Evolutionary conservation across 441 rosid genomes (phyloP).

Genomic region (Mallotus repandus): DNA sequence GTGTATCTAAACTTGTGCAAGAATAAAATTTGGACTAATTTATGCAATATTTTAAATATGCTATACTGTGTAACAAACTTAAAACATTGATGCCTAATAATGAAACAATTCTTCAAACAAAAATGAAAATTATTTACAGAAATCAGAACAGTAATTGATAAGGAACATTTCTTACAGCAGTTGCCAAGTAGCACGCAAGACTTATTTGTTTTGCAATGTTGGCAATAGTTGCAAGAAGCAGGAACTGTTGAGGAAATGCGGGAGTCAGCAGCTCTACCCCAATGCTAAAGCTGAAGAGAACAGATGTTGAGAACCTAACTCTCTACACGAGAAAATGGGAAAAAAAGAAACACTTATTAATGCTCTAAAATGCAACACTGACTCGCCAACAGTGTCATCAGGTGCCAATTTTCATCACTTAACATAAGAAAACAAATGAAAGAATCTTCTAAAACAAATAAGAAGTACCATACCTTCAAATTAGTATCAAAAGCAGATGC

Average conservation of each 20-base stretch:
- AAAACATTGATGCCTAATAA: background rate
- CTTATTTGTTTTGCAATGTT: conserved; percentile 91
- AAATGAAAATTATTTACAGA: background rate
- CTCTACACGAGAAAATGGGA: conserved; percentile 45
- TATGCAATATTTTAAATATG: background rate
- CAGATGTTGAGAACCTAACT: conserved; percentile 85
- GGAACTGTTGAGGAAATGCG: conserved; percentile 67
- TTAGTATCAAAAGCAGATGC: conserved; percentile 93
- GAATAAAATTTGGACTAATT: background rate
- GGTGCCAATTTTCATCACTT: conserved; percentile 7
- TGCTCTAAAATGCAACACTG: background rate
- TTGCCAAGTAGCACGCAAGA: conserved; percentile 77
- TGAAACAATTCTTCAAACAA: background rate
- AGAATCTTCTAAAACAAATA: conserved; percentile 3
- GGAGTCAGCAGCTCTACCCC: conserved; percentile 95
- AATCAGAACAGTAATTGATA: conserved; percentile 14
- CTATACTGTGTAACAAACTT: background rate
- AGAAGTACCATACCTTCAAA: conserved; percentile 56
- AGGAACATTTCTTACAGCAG: conserved; percentile 63
- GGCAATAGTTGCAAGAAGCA: conserved; percentile 82
- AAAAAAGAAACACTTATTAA: background rate
- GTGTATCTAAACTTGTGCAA: background rate
- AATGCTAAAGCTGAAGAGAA: conserved; percentile 82
- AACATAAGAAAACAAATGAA: conserved; percentile 8
- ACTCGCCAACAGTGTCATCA: background rate